Evolutionary conservation across 2,329 filamentous ascomycete species (phyloP).

Genomic region (Colletotrichum cereale): DNA sequence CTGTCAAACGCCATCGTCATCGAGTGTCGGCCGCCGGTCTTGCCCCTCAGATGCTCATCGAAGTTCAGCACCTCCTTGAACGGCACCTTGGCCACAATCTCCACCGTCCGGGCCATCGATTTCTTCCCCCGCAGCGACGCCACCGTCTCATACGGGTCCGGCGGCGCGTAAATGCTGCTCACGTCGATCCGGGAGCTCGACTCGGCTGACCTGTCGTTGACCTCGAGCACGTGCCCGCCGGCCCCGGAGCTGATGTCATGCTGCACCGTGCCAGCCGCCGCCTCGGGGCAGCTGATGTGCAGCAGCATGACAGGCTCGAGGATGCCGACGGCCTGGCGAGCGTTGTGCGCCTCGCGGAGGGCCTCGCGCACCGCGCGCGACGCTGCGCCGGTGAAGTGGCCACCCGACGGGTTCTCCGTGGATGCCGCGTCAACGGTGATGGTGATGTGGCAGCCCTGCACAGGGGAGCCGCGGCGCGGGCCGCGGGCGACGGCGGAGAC

Average conservation of each 20-base stretch:
- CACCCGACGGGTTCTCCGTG: constrained; percentile 70
- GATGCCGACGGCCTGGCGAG: constrained; percentile 69
- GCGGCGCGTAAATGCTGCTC: constrained; percentile 84
- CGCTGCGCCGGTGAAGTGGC: constrained; percentile 75
- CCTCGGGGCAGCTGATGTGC: constrained; percentile 87
- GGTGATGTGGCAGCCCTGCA: constrained; percentile 80
- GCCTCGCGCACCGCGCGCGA: constrained; percentile 75
- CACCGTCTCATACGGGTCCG: constrained; percentile 80
- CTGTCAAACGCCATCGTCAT: constrained; percentile 71
- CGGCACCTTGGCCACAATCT: constrained; percentile 88
- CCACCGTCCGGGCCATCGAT: constrained; percentile 62
- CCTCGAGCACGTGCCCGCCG: constrained; percentile 79
- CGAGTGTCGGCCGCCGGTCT: constrained; percentile 84
- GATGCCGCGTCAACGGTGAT: constrained; percentile 73
- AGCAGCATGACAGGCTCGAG: constrained; percentile 96
- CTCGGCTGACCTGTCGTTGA: constrained; percentile 67
- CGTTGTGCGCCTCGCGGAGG: constrained; percentile 70
- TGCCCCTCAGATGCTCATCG: constrained; percentile 85
- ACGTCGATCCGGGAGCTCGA: constrained; percentile 70
- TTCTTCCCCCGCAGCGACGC: constrained; percentile 68
- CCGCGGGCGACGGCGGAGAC: constrained; percentile 88
- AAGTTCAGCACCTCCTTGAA: constrained; percentile 98
- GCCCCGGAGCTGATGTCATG: constrained; percentile 82
- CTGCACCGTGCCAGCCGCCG: constrained; percentile 82
- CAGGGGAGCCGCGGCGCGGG: constrained; percentile 81